phyloP scores from a whole-genome alignment of 768 basidiomycete genomes.

The Phylloporus rhodoxanthus region DNA sequence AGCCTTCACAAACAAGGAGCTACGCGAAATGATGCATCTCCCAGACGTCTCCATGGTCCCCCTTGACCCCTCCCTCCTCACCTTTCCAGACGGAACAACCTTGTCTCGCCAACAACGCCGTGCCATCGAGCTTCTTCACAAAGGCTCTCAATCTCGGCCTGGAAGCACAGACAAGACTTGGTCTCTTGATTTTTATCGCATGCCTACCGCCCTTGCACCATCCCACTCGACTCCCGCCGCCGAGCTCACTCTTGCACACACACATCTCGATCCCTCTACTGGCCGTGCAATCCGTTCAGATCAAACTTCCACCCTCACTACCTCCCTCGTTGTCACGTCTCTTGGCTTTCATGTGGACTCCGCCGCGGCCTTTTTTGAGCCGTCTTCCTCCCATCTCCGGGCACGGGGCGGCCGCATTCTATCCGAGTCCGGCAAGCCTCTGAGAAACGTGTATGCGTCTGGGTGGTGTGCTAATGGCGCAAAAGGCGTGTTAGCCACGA shows the following conservation, averaged over 20 bases:
- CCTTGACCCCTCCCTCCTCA: conserved; percentile 43
- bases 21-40: conserved; percentile 72
- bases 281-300: conserved; percentile 51
- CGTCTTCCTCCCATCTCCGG: conserved; percentile 50
- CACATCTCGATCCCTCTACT: conserved; percentile 45
- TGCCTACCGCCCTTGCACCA: conserved; percentile 48
- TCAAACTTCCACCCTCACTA: conserved; percentile 43
- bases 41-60: conserved; percentile 65
- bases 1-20: conserved; percentile 88
- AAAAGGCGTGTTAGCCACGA: conserved; percentile 83
- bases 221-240: conserved; percentile 22
- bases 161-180: conserved; percentile 61
- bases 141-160: conserved; percentile 49
- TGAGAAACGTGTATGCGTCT: conserved; percentile 76
- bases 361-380: conserved; percentile 52
- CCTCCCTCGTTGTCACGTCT: conserved; percentile 81
- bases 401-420: conserved; percentile 47
- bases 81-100: conserved; percentile 28
- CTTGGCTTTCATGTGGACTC: conserved; percentile 81
- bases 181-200: conserved; percentile 77
- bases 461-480: conserved; percentile 95
- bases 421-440: conserved; percentile 30
- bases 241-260: conserved; percentile 56
- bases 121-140: conserved; percentile 56
- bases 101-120: conserved; percentile 62